Evolutionary conservation across 2,329 filamentous ascomycete genomes (phyloP), one percentile per base, ranked within the genome.

Genomic region (Aspergillus phoenicis): DNA sequence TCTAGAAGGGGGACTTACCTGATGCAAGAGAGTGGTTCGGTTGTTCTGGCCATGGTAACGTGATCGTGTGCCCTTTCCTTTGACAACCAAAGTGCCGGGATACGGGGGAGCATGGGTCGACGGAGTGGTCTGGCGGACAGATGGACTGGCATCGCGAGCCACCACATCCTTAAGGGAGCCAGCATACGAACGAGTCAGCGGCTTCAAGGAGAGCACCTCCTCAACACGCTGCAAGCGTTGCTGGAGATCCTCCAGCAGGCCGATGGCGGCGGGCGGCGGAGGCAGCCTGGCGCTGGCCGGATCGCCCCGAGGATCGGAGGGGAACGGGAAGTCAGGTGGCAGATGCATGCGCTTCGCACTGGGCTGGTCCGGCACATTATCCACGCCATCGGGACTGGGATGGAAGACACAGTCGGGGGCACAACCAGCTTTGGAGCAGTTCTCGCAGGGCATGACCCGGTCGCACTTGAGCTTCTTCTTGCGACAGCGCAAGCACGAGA

Each of bases 391-490:
- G 2, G 55, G 49, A n/a, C 54, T 57, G n/a, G 65, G 62, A 36
- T 62, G 61, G 13, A 65, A 70, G 5, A 52, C 38, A 59, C 68
- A 70, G 20, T 63, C 60, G 2, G 56, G 36, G 3, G 55, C 43
- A 15, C 61, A 64, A 8, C 60, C 65, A 8, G 64, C 64, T 57
- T 64, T 68, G 22, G 28, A 57, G 61, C 68, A 70, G 45, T 70
- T 70, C 59, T 68, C 58, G 43, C 68, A 70, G 6, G 67, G 68
- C 13, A 56, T 43, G 5, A 59, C 58, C 1, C 66, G 64, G 57
- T 70, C 67, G 58, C 68, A 70, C 57, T 69, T 71, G 24, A 71
- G 52, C 49, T 70, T 71, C 57, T 71, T 71, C 39, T 65, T 63
- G 54, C 68, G 57, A 53, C 68, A 70, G 22, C 68, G 65, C 24